Percentiles rank a stretch among this genome's conserved stretches.
Conservation (phyloP, 495 filamentous ascomycete genomes). For the Lineolata rhizophorae region DNA sequence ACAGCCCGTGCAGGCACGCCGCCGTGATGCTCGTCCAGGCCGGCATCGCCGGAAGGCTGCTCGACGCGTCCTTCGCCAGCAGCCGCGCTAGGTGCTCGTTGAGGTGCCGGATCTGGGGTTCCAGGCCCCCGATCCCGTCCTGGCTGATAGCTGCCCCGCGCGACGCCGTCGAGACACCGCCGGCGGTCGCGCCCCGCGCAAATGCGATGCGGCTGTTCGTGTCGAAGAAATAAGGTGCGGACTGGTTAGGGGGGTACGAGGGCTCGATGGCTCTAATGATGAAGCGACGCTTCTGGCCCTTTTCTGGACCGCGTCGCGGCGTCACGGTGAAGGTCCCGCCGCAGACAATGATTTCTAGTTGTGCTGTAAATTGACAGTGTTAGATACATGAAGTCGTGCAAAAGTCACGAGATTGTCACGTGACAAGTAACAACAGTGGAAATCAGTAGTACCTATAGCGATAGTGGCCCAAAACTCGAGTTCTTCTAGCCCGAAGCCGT, state of each 20-base stretch:
- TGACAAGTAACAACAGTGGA: too few species aligned
- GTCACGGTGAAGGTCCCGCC: neutral
- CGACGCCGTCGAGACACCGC: neutral
- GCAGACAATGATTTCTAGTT: neutral
- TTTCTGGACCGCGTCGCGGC: neutral
- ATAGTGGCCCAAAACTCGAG: too few species aligned
- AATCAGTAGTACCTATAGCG: too few species aligned
- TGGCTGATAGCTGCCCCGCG: neutral
- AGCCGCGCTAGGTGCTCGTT: neutral
- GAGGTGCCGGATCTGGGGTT: neutral
- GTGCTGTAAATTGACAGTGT: too few species aligned
- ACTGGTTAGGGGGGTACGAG: too few species aligned
- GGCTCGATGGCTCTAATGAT: neutral
- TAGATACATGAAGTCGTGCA: too few species aligned
- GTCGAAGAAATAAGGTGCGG: too few species aligned
- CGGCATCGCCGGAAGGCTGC: too few species aligned
- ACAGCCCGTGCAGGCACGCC: slow-evolving; percentile 49
- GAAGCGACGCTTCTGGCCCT: neutral
- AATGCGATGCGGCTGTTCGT: neutral
- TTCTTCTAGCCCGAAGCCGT: too few species aligned
- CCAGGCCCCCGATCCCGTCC: neutral
- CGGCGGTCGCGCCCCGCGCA: neutral
- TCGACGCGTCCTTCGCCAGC: neutral
- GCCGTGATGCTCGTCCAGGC: too few species aligned
- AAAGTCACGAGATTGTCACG: too few species aligned